These are phyloP conservation scores for Combretum micranthum DNA, from an alignment of 345 rosid species.

Conservation along the genomic window DNA sequence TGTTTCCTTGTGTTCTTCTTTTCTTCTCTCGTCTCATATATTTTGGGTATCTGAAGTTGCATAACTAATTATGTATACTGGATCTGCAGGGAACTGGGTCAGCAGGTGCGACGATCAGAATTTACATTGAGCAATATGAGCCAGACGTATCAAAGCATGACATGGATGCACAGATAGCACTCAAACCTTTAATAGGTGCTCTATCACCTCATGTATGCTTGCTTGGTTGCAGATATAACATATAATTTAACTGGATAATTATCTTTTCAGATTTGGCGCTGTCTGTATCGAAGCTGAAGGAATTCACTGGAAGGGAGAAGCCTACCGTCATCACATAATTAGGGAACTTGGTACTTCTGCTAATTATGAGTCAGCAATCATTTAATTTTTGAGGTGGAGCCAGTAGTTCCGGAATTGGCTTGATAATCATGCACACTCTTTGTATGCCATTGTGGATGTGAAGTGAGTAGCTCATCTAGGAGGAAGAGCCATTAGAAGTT, in stretches of 20 bases:
- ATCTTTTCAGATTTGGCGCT: constrained; percentile 66
- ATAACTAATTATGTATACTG: neutral
- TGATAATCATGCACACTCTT: constrained; percentile 1
- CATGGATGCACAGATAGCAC: constrained; percentile 77
- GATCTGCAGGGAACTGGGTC: constrained; percentile 81
- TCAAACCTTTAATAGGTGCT: constrained; percentile 81
- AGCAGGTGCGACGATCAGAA: constrained; percentile 85
- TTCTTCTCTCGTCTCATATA: neutral
- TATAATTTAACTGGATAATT: neutral
- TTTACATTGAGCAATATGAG: constrained; percentile 78
- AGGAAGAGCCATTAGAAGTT: neutral
- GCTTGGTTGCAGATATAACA: neutral
- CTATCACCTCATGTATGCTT: constrained; percentile 7
- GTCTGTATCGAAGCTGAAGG: constrained; percentile 81
- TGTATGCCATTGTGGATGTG: constrained; percentile 33
- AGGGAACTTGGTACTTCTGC: neutral
- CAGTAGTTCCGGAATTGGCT: too few species aligned
- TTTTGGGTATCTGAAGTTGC: neutral
- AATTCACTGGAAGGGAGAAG: constrained; percentile 84
- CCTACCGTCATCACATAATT: constrained; percentile 84
- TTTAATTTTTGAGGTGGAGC: neutral
- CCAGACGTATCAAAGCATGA: constrained; percentile 80
- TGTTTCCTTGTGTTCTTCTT: constrained; percentile 13
- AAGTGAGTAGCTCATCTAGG: constrained; percentile 5
- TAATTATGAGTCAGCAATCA: neutral